Evolutionary conservation across 2,329 filamentous ascomycete species (phyloP), one percentile per base, ranked within the genome.

Genomic region (Tolypocladium ophioglossoides): DNA sequence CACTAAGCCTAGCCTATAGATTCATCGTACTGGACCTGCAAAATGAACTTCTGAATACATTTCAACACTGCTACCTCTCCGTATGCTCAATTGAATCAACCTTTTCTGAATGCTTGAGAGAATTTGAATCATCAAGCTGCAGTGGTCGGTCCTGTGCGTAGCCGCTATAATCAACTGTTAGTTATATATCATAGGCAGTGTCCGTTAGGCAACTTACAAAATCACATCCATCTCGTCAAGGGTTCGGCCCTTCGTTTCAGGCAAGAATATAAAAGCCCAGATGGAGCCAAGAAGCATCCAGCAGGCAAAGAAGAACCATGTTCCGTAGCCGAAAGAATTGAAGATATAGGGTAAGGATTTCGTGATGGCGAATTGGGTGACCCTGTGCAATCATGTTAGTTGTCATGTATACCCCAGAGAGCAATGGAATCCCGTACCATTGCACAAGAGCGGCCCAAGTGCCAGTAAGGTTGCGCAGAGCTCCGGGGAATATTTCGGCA

Each of bases 271-370:
- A 57, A 70, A 80, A 3, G 75, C 72, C 66, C 75, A 80, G 30
- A 76, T 54, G 11, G 72, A 68, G 7, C 75, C 74, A 12, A 71
- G 61, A 8, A 80, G 64, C 69, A 79, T 78, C 61, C 75, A 72
- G 2, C 70, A 70, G 0, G 76, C 78, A 57, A 82, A 82, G 67
- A 82, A 80, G 65, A 80, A 79, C 70, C 77, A 82, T 2, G 76
- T 77, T 6, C 78, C 79, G 59, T 74, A 80, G 24, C 68, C 67
- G 11, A 75, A 65, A 0, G 67, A 68, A 44, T 63, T 68, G 57
- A 75, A 71, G 47, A 77, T 76, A 55, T 75, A 75, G 0, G 73
- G 73, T 2, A 74, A 62, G 0, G 72, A 66, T 54, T 74, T 74
- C 11, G 71, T 73, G 53, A 76, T 71, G 55, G 67, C 64, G 52